Conservation (phyloP, 1,139 yeast species). For the Candida dubliniensis region DNA sequence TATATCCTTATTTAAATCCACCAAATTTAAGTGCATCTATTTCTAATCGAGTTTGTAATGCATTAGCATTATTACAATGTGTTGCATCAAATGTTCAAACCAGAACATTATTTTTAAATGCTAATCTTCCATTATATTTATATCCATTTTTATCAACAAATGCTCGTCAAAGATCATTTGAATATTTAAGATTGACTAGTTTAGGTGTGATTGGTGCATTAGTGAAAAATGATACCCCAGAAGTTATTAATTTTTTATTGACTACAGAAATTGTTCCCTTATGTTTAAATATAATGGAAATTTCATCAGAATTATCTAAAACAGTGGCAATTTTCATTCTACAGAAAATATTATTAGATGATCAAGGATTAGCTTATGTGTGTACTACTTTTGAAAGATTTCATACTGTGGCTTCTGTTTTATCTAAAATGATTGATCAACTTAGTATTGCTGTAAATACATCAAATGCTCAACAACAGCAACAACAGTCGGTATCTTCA, state of each 20-base stretch:
- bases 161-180: constrained; percentile 89
- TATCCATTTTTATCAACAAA: constrained; percentile 93
- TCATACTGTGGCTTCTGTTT: constrained; percentile 88
- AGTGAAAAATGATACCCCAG: constrained; percentile 94
- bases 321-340: constrained; percentile 95
- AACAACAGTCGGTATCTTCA: constrained; percentile 8
- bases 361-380: constrained; percentile 84
- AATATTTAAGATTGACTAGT: constrained; percentile 86
- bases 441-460: constrained; percentile 30
- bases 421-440: constrained; percentile 87
- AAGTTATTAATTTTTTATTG: constrained; percentile 84
- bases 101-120: constrained; percentile 76
- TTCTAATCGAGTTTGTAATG: constrained; percentile 95
- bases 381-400: constrained; percentile 95
- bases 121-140: constrained; percentile 87
- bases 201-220: constrained; percentile 96
- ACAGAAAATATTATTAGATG: constrained; percentile 89
- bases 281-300: constrained; percentile 92
- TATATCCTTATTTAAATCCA: constrained; percentile 86
- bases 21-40: constrained; percentile 82
- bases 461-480: constrained; percentile 30
- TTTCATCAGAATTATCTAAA: constrained; percentile 88
- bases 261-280: constrained; percentile 95
- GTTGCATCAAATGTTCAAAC: constrained; percentile 95
- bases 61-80: constrained; percentile 90